A percentile compares a stretch with the other conserved stretches of the same genome.
Conservation (phyloP, 352 stramenopile genomes). For the Phytophthora aleatoria region DNA sequence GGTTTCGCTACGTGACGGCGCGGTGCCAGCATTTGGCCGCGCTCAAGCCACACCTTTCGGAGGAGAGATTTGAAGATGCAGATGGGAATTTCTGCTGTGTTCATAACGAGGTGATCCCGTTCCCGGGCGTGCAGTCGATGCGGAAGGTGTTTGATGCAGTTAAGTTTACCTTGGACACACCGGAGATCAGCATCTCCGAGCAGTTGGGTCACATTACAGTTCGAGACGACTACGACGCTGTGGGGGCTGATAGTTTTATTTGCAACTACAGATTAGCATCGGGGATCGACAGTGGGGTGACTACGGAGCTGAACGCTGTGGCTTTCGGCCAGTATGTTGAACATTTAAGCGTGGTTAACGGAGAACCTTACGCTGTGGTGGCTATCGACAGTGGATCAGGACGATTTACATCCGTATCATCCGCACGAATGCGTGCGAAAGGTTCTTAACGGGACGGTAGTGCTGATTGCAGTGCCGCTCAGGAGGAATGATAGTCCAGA, state of each 20-base stretch:
- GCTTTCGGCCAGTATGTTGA: neutral
- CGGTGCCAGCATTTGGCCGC: conserved; percentile 21
- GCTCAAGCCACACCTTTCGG: conserved; percentile 33
- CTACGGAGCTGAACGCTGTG: conserved; percentile 22
- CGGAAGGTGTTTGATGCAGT: conserved; percentile 36
- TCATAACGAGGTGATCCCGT: conserved; percentile 37
- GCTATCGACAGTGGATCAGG: conserved; percentile 34
- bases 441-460: no score
- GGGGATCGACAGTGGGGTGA: conserved; percentile 6
- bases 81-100: conserved; percentile 33
- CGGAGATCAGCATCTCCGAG: conserved; percentile 45
- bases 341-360: no score
- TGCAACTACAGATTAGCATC: conserved; percentile 12
- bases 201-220: conserved; percentile 33
- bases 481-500: no score
- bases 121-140: conserved; percentile 27
- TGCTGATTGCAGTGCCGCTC: no score
- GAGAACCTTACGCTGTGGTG: no score
- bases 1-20: conserved; percentile 26
- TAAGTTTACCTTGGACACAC: conserved; percentile 31
- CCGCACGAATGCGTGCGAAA: conserved; percentile 38
- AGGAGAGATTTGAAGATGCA: conserved; percentile 21
- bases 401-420: conserved; percentile 54
- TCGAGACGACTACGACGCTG: conserved; percentile 23
- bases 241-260: conserved; percentile 4